Percentiles rank a stretch among this genome's conserved stretches.
Evolutionary conservation across 1,284 basidiomycete genomes (phyloP).

Genomic region (Ustilago nuda): DNA sequence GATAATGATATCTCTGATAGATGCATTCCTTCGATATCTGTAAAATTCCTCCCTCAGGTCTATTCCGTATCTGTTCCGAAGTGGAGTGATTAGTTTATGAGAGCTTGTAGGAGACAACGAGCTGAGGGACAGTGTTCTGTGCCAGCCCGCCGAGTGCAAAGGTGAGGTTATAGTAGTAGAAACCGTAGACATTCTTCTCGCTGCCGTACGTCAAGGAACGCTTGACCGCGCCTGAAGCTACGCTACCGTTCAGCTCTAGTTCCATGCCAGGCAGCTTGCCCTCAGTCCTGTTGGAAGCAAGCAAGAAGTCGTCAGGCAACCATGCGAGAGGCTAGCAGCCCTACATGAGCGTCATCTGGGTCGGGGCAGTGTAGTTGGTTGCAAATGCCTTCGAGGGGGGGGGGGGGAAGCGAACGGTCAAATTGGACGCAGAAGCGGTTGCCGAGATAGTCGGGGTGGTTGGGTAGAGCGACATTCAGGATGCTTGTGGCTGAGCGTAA

Average conservation of each 20-base stretch:
- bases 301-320: conserved; percentile 31
- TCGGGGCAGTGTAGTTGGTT: conserved; percentile 37
- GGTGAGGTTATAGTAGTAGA: conserved; percentile 44
- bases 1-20: neutral
- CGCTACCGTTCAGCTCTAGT: conserved; percentile 24
- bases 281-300: conserved; percentile 27
- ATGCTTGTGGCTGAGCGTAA: conserved; percentile 24
- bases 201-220: conserved; percentile 37
- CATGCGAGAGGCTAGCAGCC: no score
- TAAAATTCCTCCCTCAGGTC: neutral
- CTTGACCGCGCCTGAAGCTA: conserved; percentile 19
- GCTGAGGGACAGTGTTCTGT: conserved; percentile 28
- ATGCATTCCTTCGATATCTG: neutral
- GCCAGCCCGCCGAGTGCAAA: conserved; percentile 34
- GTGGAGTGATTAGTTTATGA: neutral
- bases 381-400: conserved; percentile 31
- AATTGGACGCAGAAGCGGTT: conserved; percentile 25
- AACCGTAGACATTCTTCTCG: conserved; percentile 29
- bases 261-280: conserved; percentile 27
- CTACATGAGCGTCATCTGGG: conserved; percentile 39
- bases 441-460: conserved; percentile 33
- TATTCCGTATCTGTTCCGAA: neutral
- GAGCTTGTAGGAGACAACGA: conserved; percentile 35
- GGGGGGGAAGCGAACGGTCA: conserved; percentile 34
- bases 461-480: conserved; percentile 39